Conservation (phyloP, 2,329 filamentous ascomycete species). For the Didymella sp. region DNA sequence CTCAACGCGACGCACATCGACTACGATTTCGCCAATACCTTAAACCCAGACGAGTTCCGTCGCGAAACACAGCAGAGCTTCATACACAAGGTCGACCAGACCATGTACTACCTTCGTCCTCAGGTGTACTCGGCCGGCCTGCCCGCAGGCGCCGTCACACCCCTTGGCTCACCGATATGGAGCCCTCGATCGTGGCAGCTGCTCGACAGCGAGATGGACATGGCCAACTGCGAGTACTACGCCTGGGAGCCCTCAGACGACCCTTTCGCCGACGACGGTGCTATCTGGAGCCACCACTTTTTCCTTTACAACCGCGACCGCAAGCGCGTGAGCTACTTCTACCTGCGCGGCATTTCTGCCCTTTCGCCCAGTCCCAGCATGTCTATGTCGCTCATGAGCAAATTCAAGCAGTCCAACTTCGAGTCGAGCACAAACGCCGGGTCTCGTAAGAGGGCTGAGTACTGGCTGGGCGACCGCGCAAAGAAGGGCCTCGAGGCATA, state of each 20-base stretch:
- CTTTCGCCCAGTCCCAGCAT: constrained; percentile 68
- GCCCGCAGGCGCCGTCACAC: constrained; percentile 56
- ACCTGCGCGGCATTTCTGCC: constrained; percentile 85
- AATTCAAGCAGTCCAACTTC: constrained; percentile 53
- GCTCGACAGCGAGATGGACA: constrained; percentile 92
- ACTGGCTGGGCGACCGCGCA: constrained; percentile 80
- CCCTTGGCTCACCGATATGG: constrained; percentile 70
- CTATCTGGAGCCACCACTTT: constrained; percentile 94
- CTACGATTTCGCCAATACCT: constrained; percentile 94
- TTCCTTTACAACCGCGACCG: constrained; percentile 95
- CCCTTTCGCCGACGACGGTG: constrained; percentile 89
- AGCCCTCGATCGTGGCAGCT: constrained; percentile 89
- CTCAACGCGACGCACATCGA: constrained; percentile 94
- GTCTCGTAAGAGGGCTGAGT: constrained; percentile 81
- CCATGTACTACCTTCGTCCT: constrained; percentile 84
- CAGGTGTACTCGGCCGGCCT: constrained; percentile 52
- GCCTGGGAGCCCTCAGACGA: constrained; percentile 89
- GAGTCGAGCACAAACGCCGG: constrained; percentile 60
- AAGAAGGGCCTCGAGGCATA: constrained; percentile 54
- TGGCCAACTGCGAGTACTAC: constrained; percentile 88
- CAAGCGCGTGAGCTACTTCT: constrained; percentile 93
- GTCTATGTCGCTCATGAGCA: constrained; percentile 45
- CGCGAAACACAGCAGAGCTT: constrained; percentile 81
- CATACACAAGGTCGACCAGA: constrained; percentile 85
- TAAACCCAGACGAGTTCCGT: constrained; percentile 88